A percentile compares a stretch with the other conserved stretches of the same genome.
These are phyloP conservation scores for Penicillium sclerotiorum DNA, from an alignment of 2,329 filamentous ascomycete genomes.

Conservation along the genomic window DNA sequence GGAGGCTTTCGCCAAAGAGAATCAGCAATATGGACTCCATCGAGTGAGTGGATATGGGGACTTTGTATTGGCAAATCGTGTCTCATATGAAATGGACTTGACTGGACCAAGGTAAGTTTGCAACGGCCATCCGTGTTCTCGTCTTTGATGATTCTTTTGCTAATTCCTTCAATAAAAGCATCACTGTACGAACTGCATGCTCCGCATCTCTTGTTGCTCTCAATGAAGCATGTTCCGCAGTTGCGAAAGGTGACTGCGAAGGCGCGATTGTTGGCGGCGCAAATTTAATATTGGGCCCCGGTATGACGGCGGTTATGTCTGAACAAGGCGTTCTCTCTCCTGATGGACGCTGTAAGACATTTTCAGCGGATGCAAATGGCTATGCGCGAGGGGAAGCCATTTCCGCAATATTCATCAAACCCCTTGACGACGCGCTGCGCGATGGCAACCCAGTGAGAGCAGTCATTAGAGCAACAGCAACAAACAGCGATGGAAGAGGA, in stretches of 20 bases:
- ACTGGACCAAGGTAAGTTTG: slow-evolving; percentile 24
- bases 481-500: slow-evolving; percentile 26
- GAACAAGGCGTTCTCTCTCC: slow-evolving; percentile 38
- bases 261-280: slow-evolving; percentile 35
- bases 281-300: slow-evolving; percentile 36
- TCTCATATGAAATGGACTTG: slow-evolving; percentile 30
- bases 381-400: slow-evolving; percentile 37
- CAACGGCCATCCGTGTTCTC: background rate
- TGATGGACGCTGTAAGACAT: slow-evolving; percentile 27
- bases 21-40: slow-evolving; percentile 19
- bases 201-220: slow-evolving; percentile 36
- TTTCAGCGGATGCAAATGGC: slow-evolving; percentile 31
- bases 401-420: slow-evolving; percentile 33
- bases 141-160: background rate
- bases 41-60: slow-evolving; percentile 21
- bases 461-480: slow-evolving; percentile 28
- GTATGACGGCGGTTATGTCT: slow-evolving; percentile 26
- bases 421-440: slow-evolving; percentile 27
- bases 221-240: slow-evolving; percentile 31
- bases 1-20: slow-evolving; percentile 23
- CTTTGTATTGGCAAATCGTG: slow-evolving; percentile 27
- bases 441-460: slow-evolving; percentile 32
- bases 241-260: slow-evolving; percentile 9
- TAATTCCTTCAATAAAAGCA: background rate
- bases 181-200: slow-evolving; percentile 38